A percentile compares a stretch with the other conserved stretches of the same genome.
phyloP scores from a whole-genome alignment of 441 rosid genomes.

The Gossypium davidsonii region DNA sequence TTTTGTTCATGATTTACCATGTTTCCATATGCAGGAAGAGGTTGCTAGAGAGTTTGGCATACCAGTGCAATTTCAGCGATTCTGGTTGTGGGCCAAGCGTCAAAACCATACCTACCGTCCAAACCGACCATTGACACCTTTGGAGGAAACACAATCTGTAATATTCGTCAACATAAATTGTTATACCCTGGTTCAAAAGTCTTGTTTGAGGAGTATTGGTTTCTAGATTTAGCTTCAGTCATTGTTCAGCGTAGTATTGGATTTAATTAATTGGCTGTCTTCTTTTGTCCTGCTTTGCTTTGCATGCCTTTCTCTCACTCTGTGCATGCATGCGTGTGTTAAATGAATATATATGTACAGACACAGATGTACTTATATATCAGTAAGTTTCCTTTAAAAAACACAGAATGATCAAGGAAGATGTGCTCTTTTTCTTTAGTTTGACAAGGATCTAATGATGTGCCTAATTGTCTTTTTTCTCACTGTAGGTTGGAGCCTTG shows the following conservation, averaged over 20 bases:
- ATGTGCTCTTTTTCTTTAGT: background rate
- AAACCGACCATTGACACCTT: slow-evolving; percentile 38
- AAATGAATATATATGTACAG: background rate
- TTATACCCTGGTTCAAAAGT: background rate
- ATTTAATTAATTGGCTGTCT: background rate
- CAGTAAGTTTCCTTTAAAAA: background rate
- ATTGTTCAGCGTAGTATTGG: background rate
- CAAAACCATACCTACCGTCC: slow-evolving; percentile 54
- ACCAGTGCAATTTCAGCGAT: slow-evolving; percentile 43
- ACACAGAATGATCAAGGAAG: background rate
- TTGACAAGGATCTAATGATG: background rate
- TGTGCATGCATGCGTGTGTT: background rate
- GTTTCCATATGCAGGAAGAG: slow-evolving; percentile 32
- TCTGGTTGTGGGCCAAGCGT: slow-evolving; percentile 20
- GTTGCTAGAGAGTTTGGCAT: slow-evolving; percentile 41
- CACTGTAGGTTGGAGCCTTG: slow-evolving; percentile 39
- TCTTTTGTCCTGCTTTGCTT: slow-evolving; percentile 1
- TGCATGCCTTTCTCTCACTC: background rate
- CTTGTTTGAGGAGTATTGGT: background rate
- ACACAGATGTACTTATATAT: background rate
- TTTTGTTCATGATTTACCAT: slow-evolving; percentile 5
- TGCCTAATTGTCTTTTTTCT: background rate
- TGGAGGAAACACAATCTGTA: slow-evolving; percentile 43
- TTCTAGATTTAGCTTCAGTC: background rate
- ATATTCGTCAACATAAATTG: slow-evolving; percentile 6